A percentile compares a stretch with the other conserved stretches of the same genome.
phyloP scores from a whole-genome alignment of 768 basidiomycete genomes.

The Tulasnella sp. region DNA sequence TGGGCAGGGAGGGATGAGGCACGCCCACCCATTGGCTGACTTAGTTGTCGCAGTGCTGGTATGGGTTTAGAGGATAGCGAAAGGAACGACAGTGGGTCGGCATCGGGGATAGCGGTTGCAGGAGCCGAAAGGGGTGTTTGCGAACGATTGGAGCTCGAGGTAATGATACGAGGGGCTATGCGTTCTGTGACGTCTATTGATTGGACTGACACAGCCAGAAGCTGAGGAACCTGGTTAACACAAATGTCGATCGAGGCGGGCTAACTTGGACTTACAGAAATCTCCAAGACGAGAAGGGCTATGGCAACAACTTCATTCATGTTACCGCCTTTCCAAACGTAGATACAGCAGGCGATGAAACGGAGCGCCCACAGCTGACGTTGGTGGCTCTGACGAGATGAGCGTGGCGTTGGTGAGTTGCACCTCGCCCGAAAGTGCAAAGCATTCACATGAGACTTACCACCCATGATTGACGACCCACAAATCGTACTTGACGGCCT shows the following conservation, averaged over 20 bases:
- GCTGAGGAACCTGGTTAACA: neutral
- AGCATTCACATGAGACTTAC: constrained; percentile 29
- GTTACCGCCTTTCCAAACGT: neutral
- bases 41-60: constrained; percentile 26
- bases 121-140: constrained; percentile 1
- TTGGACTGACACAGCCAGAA: neutral
- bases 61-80: constrained; percentile 29
- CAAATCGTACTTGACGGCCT: constrained; percentile 25
- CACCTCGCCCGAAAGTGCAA: neutral
- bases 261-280: constrained; percentile 29
- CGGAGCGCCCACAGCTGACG: constrained; percentile 14
- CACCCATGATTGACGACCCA: constrained; percentile 32
- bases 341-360: neutral
- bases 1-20: constrained; percentile 15
- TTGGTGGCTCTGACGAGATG: constrained; percentile 24
- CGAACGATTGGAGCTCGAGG: neutral
- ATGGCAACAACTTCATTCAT: neutral
- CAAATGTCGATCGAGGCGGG: neutral
- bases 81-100: constrained; percentile 2
- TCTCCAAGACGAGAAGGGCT: constrained; percentile 28
- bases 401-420: neutral
- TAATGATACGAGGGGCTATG: neutral
- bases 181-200: constrained; percentile 2
- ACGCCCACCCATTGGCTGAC: constrained; percentile 27
- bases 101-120: neutral